Evolutionary conservation across 2,329 filamentous ascomycete genomes (phyloP).

Genomic region (Pseudogymnoascus sp.): DNA sequence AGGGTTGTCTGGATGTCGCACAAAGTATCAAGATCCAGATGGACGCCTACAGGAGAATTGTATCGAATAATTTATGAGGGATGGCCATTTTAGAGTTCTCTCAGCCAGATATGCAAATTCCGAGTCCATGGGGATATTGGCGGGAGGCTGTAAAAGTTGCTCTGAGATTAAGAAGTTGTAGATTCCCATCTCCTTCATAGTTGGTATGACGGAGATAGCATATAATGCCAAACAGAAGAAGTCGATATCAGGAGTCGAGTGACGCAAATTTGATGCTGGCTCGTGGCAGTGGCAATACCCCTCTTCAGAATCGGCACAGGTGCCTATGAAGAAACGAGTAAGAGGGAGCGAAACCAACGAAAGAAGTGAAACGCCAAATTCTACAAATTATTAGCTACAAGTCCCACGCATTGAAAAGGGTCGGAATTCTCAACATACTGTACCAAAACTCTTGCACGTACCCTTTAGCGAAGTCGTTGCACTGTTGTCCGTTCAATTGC

Average conservation of each 20-base stretch:
- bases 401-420: not conserved
- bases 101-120: not conserved
- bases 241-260: not conserved
- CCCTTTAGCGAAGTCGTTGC: not conserved
- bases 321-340: not conserved
- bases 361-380: not conserved
- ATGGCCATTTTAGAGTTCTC: not conserved
- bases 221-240: not conserved
- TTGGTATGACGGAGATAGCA: not conserved
- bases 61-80: not conserved
- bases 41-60: not conserved
- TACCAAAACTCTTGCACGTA: not conserved
- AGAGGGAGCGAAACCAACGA: not conserved
- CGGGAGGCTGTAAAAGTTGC: not conserved
- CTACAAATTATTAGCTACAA: not conserved
- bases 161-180: not conserved
- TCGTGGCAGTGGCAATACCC: conserved; percentile 9
- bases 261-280: not conserved
- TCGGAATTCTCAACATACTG: not conserved
- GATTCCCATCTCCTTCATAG: not conserved
- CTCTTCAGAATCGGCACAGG: not conserved
- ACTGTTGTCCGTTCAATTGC: too few relatives aligned
- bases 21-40: not conserved
- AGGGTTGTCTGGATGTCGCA: not conserved
- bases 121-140: not conserved